Base-by-base conservation (phyloP, 164 flowering plant species). In the Chimonanthus praecox region DNA sequence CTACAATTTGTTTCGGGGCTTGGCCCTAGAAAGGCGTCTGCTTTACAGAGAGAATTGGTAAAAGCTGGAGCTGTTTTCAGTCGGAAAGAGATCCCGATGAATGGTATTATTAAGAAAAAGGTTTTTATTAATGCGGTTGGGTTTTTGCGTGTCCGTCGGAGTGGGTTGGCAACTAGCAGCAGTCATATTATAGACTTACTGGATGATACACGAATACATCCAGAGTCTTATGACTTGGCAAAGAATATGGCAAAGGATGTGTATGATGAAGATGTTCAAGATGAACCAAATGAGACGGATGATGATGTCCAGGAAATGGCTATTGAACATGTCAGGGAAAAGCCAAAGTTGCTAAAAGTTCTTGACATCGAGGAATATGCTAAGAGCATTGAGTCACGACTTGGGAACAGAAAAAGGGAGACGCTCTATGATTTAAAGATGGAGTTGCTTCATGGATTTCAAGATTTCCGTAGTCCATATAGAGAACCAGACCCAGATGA, bases 131-230 rank as follows among this genome's bases (percentile, higher is more conserved):
- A 92, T 85, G 90, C 97, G 5, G 94, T 84, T 79, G 99, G 98
- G 49, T 96, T 96, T 78, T 72, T 94, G 79, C 97, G 98, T 69
- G 88, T 96, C 6, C 85, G 97, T 44, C 87, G 95, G 16, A 94
- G 88, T 84, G 99, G 99, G 45, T 77, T 86, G 77, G 97, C 97
- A 69, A 85, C 94, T 64, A 85, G 79, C 73, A 88, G 94, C 78
- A 86, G 85, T 81, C 94, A 92, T 50, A 81, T 82, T 67, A 84
- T 96, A 74, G 97, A 94, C 82, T 78, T 96, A 77, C 77, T 96
- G 77, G 99, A 96, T 86, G 99, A 94, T 79, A 92, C 98, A 5
- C 83, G 99, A 76, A 92, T 94, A 71, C 98, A 96, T 80, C 99
- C 99, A 11, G 98, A 96, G 81, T 94, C 97, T 3, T 96, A 96